phyloP scores from a whole-genome alignment of 768 basidiomycete species.

The Leucogyrophana mollusca region DNA sequence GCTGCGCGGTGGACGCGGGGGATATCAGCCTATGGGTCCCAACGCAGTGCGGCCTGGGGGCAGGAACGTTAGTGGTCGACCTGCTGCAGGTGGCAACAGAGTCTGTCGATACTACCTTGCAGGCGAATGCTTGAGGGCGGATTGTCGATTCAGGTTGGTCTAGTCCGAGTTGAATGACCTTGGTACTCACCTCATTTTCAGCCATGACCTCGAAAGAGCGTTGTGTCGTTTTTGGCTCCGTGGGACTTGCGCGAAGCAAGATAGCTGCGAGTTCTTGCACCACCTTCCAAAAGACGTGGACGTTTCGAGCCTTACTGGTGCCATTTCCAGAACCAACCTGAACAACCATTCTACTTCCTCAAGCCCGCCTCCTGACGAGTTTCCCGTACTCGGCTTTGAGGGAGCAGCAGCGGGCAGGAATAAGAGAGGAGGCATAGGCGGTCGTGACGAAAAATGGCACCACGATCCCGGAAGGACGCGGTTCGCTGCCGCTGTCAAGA shows the following conservation, averaged over 20 bases:
- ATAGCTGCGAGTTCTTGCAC: conserved; percentile 94
- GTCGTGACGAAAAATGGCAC: conserved; percentile 38
- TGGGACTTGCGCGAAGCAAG: conserved; percentile 95
- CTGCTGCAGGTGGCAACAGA: conserved; percentile 58
- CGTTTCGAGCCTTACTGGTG: conserved; percentile 62
- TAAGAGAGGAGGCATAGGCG: conserved; percentile 38
- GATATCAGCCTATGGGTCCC: conserved; percentile 18
- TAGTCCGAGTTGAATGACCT: not conserved
- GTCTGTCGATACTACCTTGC: conserved; percentile 97
- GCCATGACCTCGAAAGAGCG: conserved; percentile 93
- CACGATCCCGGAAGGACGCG: conserved; percentile 87
- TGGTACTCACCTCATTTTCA: conserved; percentile 29
- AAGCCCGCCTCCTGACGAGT: conserved; percentile 51
- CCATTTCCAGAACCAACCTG: conserved; percentile 65
- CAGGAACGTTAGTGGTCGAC: conserved; percentile 28
- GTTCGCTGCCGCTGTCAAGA: conserved; percentile 91
- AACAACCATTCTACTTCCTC: conserved; percentile 40
- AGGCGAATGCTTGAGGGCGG: conserved; percentile 92
- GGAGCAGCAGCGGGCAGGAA: conserved; percentile 34
- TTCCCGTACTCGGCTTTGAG: conserved; percentile 64
- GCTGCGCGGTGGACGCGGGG: conserved; percentile 43
- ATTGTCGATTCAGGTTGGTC: conserved; percentile 94
- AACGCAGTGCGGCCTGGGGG: conserved; percentile 16
- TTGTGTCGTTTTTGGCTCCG: conserved; percentile 97
- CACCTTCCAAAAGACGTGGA: conserved; percentile 87